These are phyloP conservation scores for Rosa multiflora DNA, from an alignment of 306 rosid genomes.

Conservation along the genomic window DNA sequence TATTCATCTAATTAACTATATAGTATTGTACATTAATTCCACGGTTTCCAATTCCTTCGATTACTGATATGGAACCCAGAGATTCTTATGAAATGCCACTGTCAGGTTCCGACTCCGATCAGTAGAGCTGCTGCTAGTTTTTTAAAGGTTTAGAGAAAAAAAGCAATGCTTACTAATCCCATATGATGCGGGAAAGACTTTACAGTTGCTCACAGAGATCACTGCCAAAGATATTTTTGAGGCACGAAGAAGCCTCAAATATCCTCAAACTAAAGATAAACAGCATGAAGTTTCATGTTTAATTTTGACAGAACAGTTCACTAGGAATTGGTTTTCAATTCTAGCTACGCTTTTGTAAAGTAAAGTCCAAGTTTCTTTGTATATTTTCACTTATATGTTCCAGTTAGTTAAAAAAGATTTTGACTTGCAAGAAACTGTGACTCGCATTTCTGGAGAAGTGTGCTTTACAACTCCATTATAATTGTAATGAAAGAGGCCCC, in stretches of 20 bases:
- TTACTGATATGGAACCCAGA: constrained; percentile 66
- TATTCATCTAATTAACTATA: no score
- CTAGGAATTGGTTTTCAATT: background rate
- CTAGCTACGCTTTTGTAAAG: background rate
- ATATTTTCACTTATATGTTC: background rate
- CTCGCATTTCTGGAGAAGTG: background rate
- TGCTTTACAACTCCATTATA: background rate
- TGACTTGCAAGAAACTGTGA: background rate
- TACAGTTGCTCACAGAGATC: background rate
- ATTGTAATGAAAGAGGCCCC: background rate
- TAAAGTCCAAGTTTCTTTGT: background rate
- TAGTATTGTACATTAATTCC: no score
- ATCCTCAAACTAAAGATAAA: background rate
- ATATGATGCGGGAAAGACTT: no score
- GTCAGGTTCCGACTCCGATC: constrained; percentile 74
- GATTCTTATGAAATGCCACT: constrained; percentile 63
- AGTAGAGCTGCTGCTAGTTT: constrained; percentile 23
- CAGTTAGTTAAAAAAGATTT: background rate
- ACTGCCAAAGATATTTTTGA: constrained; percentile 28
- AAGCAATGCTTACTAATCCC: background rate
- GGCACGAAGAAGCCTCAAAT: constrained; percentile 26
- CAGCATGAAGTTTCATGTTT: background rate
- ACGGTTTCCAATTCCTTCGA: constrained; percentile 28
- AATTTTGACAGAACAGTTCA: background rate
- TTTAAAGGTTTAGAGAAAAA: background rate